Evolutionary conservation across 495 filamentous ascomycete genomes (phyloP).

Genomic region (Pseudotulostoma volvatum): DNA sequence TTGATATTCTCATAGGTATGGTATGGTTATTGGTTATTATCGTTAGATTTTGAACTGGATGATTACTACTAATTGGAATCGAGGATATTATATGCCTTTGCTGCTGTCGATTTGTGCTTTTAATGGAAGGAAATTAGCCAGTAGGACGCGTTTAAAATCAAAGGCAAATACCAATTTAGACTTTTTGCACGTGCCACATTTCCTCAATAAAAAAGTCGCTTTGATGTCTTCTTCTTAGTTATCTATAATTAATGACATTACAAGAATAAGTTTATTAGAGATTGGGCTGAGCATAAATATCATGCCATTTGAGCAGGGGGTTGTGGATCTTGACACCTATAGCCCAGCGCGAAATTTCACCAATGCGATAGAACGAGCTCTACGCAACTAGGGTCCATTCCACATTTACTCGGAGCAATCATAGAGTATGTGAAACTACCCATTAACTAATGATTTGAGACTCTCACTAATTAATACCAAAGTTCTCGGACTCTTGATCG

Average conservation of each 20-base stretch:
- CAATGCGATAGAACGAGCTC: not conserved
- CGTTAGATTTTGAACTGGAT: too few relatives aligned
- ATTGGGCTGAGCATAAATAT: not conserved
- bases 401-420: not conserved
- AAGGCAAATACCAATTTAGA: too few relatives aligned
- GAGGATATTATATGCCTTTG: too few relatives aligned
- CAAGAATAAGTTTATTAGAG: not conserved
- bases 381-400: not conserved
- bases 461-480: not conserved
- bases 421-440: not conserved
- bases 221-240: too few relatives aligned
- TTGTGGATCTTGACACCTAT: not conserved
- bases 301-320: not conserved
- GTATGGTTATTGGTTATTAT: too few relatives aligned
- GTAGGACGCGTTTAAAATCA: too few relatives aligned
- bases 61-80: too few relatives aligned
- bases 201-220: too few relatives aligned
- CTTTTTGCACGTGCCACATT: too few relatives aligned
- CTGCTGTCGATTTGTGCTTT: too few relatives aligned
- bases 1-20: not conserved
- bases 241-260: too few relatives aligned
- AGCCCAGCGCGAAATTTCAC: not conserved
- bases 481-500: not conserved
- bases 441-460: not conserved
- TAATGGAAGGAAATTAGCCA: too few relatives aligned